Evolutionary conservation across 2,329 filamentous ascomycete species (phyloP), one percentile per base, ranked within the genome.

Genomic region (Colletotrichum neosansevieriae): DNA sequence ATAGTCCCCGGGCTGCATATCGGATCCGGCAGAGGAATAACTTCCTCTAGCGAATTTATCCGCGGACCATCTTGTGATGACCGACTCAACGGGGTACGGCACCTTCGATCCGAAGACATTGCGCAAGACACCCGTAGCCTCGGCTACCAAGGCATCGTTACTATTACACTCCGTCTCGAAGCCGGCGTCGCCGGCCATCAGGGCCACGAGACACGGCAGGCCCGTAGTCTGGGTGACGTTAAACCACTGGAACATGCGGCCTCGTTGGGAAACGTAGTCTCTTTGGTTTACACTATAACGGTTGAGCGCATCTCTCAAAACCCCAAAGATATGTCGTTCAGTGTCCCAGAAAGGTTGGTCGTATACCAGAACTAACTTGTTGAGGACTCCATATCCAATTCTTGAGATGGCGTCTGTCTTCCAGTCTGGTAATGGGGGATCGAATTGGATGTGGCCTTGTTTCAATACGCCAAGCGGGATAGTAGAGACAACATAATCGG

Each of bases 231-330:
- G 93, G 69, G 94, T 91, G 62, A 94, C 94, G 74, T 99, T 98
- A 88, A 97, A 98, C 88, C 97, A 98, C 73, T 99, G 89, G 75
- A 98, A 99, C 80, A 97, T 97, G 24, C 94, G 91, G n/a, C 95
- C 95, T 60, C 95, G 89, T 70, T 89, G 90, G 3, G 86, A 83
- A 5, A 89, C 84, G 75, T 98, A 98, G 72, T 97, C 92, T 58
- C 88, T 87, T 74, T 97, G 94, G 50, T 90, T 84, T 62, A 94
- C 85, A 75, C 94, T 97, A 64, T 89, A 86, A 3, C 86, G 83
- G 68, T 89, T 87, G 21, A 86, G 83, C 3, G 94, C 90, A 72
- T 93, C 90, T 65, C 94, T 91, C 47, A 99, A 83, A 45, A 97
- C 89, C 11, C 96, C 97, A 78, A 99, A 98, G 79, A 99, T 98